These are phyloP conservation scores for Pseudogymnoascus sp. DNA, from an alignment of 2,329 filamentous ascomycete species.

Conservation along the genomic window DNA sequence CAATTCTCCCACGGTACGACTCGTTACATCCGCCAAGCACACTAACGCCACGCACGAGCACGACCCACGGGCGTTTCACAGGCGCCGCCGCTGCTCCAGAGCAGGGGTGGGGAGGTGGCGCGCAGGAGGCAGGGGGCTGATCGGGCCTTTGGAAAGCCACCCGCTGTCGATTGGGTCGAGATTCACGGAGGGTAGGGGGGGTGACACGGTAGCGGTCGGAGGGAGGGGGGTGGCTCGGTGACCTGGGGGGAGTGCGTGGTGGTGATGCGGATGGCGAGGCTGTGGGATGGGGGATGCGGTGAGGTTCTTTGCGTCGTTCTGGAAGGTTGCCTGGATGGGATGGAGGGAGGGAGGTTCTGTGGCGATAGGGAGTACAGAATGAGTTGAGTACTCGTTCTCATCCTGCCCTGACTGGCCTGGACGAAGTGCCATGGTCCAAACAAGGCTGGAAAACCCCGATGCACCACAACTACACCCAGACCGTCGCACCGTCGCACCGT, in stretches of 20 bases:
- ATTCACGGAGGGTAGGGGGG: neutral
- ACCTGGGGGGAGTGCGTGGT: neutral
- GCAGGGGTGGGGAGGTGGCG: too few relatives aligned
- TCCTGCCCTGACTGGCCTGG: too few relatives aligned
- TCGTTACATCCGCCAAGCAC: too few relatives aligned
- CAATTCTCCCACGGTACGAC: too few relatives aligned
- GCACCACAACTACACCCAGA: too few relatives aligned
- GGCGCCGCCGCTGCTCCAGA: neutral
- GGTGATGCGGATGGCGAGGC: neutral
- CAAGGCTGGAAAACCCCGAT: neutral
- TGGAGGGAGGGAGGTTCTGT: neutral
- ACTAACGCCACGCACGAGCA: neutral
- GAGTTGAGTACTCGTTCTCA: neutral
- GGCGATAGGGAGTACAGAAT: neutral
- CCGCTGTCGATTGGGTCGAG: neutral
- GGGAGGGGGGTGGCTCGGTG: neutral
- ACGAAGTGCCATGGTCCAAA: neutral
- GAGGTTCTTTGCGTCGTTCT: neutral
- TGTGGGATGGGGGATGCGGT: neutral
- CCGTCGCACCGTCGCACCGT: too few relatives aligned
- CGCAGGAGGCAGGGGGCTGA: neutral
- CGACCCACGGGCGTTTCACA: neutral
- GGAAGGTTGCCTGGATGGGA: neutral
- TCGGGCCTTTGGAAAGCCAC: neutral
- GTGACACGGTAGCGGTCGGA: neutral